Evolutionary conservation across 2,329 filamentous ascomycete genomes (phyloP).

Genomic region (Bipolaris sorokiniana): DNA sequence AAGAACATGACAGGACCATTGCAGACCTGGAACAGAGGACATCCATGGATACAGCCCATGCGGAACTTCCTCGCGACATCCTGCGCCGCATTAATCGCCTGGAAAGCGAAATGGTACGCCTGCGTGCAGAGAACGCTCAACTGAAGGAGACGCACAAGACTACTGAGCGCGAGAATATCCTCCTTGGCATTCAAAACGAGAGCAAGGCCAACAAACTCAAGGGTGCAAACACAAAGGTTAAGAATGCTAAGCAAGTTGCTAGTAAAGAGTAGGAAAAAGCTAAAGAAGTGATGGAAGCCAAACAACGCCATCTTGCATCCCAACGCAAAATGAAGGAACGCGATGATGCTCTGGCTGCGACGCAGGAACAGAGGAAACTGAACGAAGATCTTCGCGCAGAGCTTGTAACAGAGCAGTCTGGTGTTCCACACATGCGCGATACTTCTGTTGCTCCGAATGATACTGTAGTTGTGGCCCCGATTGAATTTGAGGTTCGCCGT

Average conservation of each 20-base stretch:
- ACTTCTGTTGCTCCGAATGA: constrained; percentile 10
- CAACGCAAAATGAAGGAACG: constrained; percentile 25
- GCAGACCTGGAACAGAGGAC: constrained; percentile 9
- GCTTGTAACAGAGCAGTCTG: constrained; percentile 21
- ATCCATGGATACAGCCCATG: neutral
- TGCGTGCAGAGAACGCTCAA: constrained; percentile 15
- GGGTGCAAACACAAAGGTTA: constrained; percentile 26
- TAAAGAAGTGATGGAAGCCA: constrained; percentile 21
- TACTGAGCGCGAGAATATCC: constrained; percentile 14
- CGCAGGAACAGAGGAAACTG: constrained; percentile 16
- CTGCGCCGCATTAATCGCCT: constrained; percentile 18
- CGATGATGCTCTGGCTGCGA: constrained; percentile 20
- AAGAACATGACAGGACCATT: constrained; percentile 4
- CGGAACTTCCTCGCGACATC: constrained; percentile 6
- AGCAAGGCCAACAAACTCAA: constrained; percentile 22
- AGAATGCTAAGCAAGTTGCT: constrained; percentile 24
- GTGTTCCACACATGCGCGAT: constrained; percentile 21
- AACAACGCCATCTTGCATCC: constrained; percentile 16
- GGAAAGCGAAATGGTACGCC: constrained; percentile 16
- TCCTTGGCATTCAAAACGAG: constrained; percentile 13
- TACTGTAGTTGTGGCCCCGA: constrained; percentile 18
- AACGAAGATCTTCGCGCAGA: constrained; percentile 18
- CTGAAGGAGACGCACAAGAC: constrained; percentile 16
- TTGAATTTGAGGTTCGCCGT: constrained; percentile 20
- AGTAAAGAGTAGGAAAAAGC: constrained; percentile 26